A percentile compares a stretch with the other conserved stretches of the same genome.
These are phyloP conservation scores for Aspergillus affinis DNA, from an alignment of 495 filamentous ascomycete genomes.

Conservation along the genomic window DNA sequence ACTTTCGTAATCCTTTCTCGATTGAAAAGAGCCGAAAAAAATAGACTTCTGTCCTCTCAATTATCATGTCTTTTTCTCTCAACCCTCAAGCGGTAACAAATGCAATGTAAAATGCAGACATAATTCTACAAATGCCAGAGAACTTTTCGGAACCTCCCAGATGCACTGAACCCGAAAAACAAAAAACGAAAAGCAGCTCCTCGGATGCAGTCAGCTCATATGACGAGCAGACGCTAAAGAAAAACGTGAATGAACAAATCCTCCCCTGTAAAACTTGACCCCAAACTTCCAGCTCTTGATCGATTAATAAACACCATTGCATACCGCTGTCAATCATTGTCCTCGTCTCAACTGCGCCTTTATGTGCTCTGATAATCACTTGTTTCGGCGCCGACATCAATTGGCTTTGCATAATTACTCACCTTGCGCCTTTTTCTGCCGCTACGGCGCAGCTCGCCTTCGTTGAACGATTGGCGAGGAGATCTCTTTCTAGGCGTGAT, in stretches of 20 bases:
- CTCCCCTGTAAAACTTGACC: too few species aligned
- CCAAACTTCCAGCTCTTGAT: neutral
- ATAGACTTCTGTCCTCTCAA: neutral
- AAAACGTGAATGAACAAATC: neutral
- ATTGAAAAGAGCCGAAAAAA: too few species aligned
- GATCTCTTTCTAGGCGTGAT: neutral
- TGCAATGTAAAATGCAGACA: neutral
- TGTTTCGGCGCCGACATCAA: conserved; percentile 28
- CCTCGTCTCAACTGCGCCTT: too few species aligned
- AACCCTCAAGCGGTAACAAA: neutral
- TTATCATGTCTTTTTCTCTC: neutral
- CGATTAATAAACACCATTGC: neutral
- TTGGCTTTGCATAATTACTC: conserved; percentile 29
- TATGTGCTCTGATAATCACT: conserved; percentile 20
- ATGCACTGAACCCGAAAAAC: neutral
- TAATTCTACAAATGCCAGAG: neutral
- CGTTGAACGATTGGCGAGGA: neutral
- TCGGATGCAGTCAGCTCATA: neutral
- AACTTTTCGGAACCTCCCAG: neutral
- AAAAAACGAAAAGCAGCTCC: neutral
- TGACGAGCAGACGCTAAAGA: too few species aligned
- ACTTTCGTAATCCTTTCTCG: too few species aligned
- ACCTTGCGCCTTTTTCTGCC: conserved; percentile 29
- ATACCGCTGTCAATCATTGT: neutral
- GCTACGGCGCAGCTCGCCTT: conserved; percentile 16